Conservation (phyloP, 495 filamentous ascomycete species). For the Ramalina peruviana region DNA sequence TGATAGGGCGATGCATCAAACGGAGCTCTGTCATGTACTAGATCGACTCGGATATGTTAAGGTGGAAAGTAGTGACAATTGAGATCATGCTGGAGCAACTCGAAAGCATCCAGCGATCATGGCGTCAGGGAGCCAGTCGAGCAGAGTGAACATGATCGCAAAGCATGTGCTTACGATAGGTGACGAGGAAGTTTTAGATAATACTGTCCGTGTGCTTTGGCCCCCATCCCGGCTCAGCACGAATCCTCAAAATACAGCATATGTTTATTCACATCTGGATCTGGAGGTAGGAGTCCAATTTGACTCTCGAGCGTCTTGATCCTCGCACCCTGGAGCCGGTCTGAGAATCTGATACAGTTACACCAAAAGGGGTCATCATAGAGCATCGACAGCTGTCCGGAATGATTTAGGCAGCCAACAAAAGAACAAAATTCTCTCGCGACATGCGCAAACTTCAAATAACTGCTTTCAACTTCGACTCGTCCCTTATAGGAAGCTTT, state of each 20-base stretch:
- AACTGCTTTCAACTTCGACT: slow-evolving; percentile 35
- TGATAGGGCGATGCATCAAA: too few relatives aligned
- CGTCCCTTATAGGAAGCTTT: slow-evolving; percentile 33
- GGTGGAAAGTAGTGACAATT: not conserved
- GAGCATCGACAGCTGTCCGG: slow-evolving; percentile 3
- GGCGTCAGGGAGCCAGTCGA: not conserved
- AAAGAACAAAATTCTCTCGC: not conserved
- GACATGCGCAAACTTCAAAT: slow-evolving; percentile 30
- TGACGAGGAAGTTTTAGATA: not conserved
- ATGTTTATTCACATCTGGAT: slow-evolving; percentile 15
- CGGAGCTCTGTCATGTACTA: too few relatives aligned
- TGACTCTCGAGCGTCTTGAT: too few relatives aligned
- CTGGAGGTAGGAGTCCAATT: slow-evolving; percentile 1
- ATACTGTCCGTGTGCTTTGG: not conserved
- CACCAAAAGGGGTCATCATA: slow-evolving; percentile 19
- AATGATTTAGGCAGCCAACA: not conserved
- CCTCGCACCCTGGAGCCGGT: not conserved
- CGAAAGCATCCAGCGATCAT: not conserved
- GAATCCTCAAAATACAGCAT: not conserved
- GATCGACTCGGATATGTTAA: too few relatives aligned
- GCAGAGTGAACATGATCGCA: not conserved
- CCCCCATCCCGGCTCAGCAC: not conserved
- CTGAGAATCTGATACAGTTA: not conserved
- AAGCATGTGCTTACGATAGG: not conserved
- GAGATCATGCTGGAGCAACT: not conserved